Conservation (phyloP, 2,329 filamentous ascomycete species). For the Sarocladiaceae sp. region DNA sequence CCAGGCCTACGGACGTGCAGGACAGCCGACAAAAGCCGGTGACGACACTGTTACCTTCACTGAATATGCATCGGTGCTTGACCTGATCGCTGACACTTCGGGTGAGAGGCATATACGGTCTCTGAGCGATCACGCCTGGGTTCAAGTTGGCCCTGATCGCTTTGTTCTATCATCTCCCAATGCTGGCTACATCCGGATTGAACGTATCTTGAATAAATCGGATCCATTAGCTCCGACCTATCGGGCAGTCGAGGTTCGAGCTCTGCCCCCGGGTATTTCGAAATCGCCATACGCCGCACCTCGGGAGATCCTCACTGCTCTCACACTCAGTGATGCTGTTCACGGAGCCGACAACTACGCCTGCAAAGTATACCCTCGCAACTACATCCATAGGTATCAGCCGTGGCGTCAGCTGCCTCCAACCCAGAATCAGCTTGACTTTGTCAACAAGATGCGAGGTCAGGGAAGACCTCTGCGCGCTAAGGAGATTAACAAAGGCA, state of each 20-base stretch:
- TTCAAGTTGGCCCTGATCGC: constrained; percentile 62
- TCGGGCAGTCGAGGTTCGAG: constrained; percentile 42
- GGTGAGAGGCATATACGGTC: constrained; percentile 72
- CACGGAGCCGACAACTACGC: constrained; percentile 82
- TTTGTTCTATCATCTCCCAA: constrained; percentile 64
- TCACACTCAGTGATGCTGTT: constrained; percentile 67
- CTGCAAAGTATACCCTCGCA: constrained; percentile 54
- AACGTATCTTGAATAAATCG: constrained; percentile 25
- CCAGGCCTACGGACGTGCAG: constrained; percentile 10
- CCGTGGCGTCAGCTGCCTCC: constrained; percentile 66
- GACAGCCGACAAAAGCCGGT: constrained; percentile 12
- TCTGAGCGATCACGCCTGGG: constrained; percentile 75
- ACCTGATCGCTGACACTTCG: constrained; percentile 76
- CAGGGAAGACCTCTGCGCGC: constrained; percentile 45
- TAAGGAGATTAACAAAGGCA: constrained; percentile 65
- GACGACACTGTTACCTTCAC: constrained; percentile 64
- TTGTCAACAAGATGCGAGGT: constrained; percentile 60
- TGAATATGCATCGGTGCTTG: constrained; percentile 87
- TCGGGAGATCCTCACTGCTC: constrained; percentile 57
- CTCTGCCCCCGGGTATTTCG: constrained; percentile 33
- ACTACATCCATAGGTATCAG: constrained; percentile 60
- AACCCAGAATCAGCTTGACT: constrained; percentile 57
- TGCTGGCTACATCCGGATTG: constrained; percentile 55
- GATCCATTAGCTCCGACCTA: constrained; percentile 24
- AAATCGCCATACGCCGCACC: constrained; percentile 63